Evolutionary conservation across 768 basidiomycete genomes (phyloP).

Genomic region (Leccinum longicurvipes): DNA sequence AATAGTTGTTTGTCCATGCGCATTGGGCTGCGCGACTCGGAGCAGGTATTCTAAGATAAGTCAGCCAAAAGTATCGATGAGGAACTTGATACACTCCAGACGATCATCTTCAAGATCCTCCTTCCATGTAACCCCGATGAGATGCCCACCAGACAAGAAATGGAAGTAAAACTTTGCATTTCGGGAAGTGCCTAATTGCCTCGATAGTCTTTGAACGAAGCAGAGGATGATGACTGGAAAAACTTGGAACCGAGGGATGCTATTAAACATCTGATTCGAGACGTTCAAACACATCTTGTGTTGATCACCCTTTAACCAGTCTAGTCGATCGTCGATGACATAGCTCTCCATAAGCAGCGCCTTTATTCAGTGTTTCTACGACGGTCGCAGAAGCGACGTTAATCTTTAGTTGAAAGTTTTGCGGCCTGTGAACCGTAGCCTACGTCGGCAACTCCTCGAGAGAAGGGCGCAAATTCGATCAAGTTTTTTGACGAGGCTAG

Average conservation of each 20-base stretch:
- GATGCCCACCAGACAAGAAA: neutral
- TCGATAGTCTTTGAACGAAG: too few relatives aligned
- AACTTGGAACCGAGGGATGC: neutral
- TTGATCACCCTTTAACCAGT: conserved; percentile 8
- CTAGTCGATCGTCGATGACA: conserved; percentile 4
- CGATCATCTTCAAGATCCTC: too few relatives aligned
- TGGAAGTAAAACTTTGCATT: too few relatives aligned
- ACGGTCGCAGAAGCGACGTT: conserved; percentile 1
- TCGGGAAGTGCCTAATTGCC: too few relatives aligned
- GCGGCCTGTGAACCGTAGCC: neutral
- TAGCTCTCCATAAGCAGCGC: neutral
- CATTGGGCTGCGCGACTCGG: too few relatives aligned
- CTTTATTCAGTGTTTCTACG: conserved; percentile 3
- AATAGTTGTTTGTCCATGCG: too few relatives aligned
- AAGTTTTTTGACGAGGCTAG: neutral
- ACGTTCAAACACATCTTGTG: neutral
- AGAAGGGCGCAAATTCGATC: conserved; percentile 3
- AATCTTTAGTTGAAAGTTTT: conserved; percentile 3
- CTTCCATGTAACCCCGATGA: too few relatives aligned
- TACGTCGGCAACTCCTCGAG: neutral
- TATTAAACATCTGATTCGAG: conserved; percentile 10
- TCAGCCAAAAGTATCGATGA: neutral
- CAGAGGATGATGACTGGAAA: too few relatives aligned
- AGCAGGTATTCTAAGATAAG: too few relatives aligned
- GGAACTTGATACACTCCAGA: neutral